These are phyloP conservation scores for Manihot esculenta DNA, from an alignment of 441 rosid genomes.

Conservation along the genomic window DNA sequence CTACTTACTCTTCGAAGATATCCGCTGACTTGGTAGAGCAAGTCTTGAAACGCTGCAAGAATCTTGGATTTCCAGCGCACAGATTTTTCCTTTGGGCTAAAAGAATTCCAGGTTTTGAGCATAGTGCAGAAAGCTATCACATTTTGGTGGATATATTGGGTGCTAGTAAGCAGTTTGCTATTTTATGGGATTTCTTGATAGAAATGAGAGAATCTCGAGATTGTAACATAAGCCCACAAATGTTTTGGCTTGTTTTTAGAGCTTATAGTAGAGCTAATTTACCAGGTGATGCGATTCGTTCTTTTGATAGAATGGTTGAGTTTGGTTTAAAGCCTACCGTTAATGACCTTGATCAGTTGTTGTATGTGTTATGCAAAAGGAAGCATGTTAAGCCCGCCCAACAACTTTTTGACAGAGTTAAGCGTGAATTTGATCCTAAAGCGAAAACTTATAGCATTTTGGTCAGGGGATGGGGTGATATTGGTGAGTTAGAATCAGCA, in stretches of 20 bases:
- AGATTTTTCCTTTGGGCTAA: constrained; percentile 92
- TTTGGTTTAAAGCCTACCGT: constrained; percentile 65
- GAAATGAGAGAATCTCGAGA: constrained; percentile 56
- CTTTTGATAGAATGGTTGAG: constrained; percentile 76
- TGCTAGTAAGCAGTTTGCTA: constrained; percentile 59
- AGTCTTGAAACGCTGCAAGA: constrained; percentile 80
- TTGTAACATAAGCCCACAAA: constrained; percentile 42
- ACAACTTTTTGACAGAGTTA: constrained; percentile 46
- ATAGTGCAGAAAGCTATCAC: constrained; percentile 53
- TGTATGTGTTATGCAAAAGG: constrained; percentile 63
- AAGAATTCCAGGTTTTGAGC: constrained; percentile 54
- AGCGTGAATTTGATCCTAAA: constrained; percentile 36
- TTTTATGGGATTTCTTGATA: constrained; percentile 81
- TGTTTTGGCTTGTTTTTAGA: constrained; percentile 77
- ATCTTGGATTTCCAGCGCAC: constrained; percentile 82
- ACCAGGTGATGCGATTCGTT: constrained; percentile 71
- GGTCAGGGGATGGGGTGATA: constrained; percentile 63
- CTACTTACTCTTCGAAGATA: constrained; percentile 43
- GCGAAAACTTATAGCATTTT: constrained; percentile 68
- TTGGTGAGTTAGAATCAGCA: constrained; percentile 46
- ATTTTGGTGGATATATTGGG: constrained; percentile 75
- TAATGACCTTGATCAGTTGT: constrained; percentile 65
- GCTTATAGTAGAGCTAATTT: constrained; percentile 71
- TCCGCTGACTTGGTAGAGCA: constrained; percentile 70
- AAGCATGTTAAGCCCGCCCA: constrained; percentile 70